Conservation (phyloP, 371 early-diverging fungal species). For the Mucor saturninus region DNA sequence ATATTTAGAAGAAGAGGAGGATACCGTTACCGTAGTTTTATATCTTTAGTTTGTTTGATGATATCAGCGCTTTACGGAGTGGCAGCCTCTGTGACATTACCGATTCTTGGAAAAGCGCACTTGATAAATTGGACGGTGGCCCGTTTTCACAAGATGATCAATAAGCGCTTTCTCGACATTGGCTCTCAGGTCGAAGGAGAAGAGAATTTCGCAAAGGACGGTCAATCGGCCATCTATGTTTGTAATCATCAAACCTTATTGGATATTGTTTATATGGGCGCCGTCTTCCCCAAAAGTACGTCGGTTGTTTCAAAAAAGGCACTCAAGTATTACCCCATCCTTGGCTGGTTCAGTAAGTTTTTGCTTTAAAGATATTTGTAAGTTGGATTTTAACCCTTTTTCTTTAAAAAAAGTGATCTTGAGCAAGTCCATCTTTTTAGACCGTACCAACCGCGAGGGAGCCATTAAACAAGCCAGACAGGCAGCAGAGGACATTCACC, state of each 20-base stretch:
- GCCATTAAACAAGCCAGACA: constrained; percentile 82
- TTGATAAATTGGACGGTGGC: constrained; percentile 69
- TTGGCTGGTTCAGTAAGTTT: constrained; percentile 86
- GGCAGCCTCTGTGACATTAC: constrained; percentile 47
- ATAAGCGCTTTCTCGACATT: constrained; percentile 61
- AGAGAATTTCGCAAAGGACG: constrained; percentile 52
- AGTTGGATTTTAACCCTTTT: background rate
- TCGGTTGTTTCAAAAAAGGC: constrained; percentile 83
- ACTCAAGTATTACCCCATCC: constrained; percentile 78
- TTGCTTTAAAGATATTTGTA: background rate
- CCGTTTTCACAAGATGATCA: constrained; percentile 53
- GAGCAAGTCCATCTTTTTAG: constrained; percentile 84
- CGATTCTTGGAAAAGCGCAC: constrained; percentile 52
- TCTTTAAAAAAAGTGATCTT: constrained; percentile 59
- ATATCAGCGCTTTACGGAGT: constrained; percentile 49
- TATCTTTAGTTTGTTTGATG: constrained; percentile 33
- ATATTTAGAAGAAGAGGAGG: constrained; percentile 41
- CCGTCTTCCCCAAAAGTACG: constrained; percentile 71
- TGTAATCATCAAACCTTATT: constrained; percentile 90
- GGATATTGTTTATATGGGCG: constrained; percentile 78
- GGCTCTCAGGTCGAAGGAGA: constrained; percentile 65
- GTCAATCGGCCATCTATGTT: constrained; percentile 68
- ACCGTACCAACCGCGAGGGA: constrained; percentile 80
- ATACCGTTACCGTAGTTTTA: constrained; percentile 33
- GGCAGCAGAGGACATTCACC: constrained; percentile 77